phyloP scores from a whole-genome alignment of 306 rosid species.

The Vicia sativa region DNA sequence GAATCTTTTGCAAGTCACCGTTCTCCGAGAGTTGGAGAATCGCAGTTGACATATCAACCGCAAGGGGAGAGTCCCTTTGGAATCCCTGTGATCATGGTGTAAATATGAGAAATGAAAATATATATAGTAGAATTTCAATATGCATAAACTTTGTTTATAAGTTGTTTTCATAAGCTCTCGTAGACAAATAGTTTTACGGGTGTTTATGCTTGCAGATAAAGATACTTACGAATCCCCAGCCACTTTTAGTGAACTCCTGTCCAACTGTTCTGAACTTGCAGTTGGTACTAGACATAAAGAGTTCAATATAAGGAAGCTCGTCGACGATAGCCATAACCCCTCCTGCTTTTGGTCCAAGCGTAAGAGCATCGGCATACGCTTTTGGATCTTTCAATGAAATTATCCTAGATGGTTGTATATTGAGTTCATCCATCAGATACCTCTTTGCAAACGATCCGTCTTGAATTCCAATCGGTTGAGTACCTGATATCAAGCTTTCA shows the following conservation, averaged over 20 bases:
- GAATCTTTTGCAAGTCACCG: constrained; percentile 93
- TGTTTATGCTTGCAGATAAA: neutral
- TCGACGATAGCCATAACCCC: constrained; percentile 93
- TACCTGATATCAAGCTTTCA: constrained; percentile 72
- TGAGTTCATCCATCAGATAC: constrained; percentile 77
- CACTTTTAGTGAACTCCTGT: constrained; percentile 86
- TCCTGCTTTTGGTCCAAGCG: constrained; percentile 68
- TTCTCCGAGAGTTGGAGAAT: constrained; percentile 98
- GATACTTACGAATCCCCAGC: constrained; percentile 96
- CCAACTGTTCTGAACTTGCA: constrained; percentile 90
- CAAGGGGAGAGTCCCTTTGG: constrained; percentile 96
- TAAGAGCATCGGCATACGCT: constrained; percentile 59
- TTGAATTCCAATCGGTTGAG: constrained; percentile 79
- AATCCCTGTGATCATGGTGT: constrained; percentile 67
- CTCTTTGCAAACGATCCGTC: constrained; percentile 80
- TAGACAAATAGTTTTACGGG: neutral
- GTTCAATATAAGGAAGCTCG: constrained; percentile 90
- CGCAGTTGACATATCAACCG: constrained; percentile 87
- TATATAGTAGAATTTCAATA: neutral
- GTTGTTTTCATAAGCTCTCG: neutral
- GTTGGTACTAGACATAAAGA: constrained; percentile 62
- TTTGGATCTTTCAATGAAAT: constrained; percentile 56
- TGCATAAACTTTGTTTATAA: neutral
- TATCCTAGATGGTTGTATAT: constrained; percentile 73
- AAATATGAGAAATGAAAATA: constrained; percentile 26